Conservation (phyloP, 768 basidiomycete species). For the Kwoniella heveanensis region DNA sequence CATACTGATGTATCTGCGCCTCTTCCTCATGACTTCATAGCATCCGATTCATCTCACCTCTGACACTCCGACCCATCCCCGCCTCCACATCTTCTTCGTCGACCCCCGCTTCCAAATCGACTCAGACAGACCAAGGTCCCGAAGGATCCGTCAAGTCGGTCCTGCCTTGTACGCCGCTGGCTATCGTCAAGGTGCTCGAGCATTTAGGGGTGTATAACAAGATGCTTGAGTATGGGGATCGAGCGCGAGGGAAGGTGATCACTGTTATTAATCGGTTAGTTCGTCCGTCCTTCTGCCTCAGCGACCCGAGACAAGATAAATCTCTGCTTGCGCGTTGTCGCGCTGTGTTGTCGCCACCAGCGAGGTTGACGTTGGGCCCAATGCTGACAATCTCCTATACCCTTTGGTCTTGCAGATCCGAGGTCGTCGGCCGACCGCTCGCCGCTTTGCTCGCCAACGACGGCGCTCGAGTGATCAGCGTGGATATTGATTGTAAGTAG, state of each 20-base stretch:
- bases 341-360: no score
- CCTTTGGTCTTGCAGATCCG: conserved; percentile 64
- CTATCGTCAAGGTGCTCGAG: conserved; percentile 93
- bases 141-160: conserved; percentile 91
- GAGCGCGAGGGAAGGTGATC: conserved; percentile 74
- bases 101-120: conserved; percentile 22
- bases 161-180: conserved; percentile 94
- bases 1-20: no score
- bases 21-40: no score
- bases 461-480: conserved; percentile 91
- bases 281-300: background rate
- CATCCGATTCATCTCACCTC: conserved; percentile 74
- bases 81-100: conserved; percentile 48
- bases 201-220: conserved; percentile 88
- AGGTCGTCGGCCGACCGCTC: conserved; percentile 96
- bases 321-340: no score
- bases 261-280: conserved; percentile 89
- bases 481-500: conserved; percentile 79
- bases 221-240: conserved; percentile 87
- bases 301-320: no score
- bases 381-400: background rate
- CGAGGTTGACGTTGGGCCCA: no score
- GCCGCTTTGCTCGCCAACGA: conserved; percentile 94
- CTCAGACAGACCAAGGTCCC: conserved; percentile 65
- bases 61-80: conserved; percentile 50